phyloP scores from a whole-genome alignment of 495 filamentous ascomycete species.

The Stereocaulon alpinum region DNA sequence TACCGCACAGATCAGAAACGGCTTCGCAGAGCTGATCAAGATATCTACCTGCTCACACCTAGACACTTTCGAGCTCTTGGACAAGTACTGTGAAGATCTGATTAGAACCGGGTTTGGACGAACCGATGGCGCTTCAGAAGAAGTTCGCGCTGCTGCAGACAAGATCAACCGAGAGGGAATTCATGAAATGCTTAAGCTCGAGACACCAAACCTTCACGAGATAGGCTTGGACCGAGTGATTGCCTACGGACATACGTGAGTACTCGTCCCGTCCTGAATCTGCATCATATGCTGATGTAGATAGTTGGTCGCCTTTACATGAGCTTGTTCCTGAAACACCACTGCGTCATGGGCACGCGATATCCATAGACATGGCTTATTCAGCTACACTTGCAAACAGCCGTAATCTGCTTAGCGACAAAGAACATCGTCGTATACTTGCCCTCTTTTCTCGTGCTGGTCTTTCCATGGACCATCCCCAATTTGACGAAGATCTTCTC shows the following conservation, averaged over 20 bases:
- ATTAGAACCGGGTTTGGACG: slow-evolving; percentile 49
- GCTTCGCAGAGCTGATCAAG: slow-evolving; percentile 58
- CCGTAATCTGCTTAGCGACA: slow-evolving; percentile 39
- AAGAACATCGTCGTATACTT: slow-evolving; percentile 44
- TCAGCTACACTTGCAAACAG: slow-evolving; percentile 49
- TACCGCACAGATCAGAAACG: slow-evolving; percentile 50
- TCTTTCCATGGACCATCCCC: slow-evolving; percentile 50
- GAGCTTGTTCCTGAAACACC: slow-evolving; percentile 50
- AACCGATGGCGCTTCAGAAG: slow-evolving; percentile 34
- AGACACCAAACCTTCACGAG: slow-evolving; percentile 55
- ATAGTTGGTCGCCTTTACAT: slow-evolving; percentile 51
- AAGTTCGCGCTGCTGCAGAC: slow-evolving; percentile 45
- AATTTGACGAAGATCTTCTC: slow-evolving; percentile 49
- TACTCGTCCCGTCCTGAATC: not conserved
- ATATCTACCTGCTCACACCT: slow-evolving; percentile 54
- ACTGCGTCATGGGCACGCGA: slow-evolving; percentile 54
- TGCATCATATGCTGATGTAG: not conserved
- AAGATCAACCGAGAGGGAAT: slow-evolving; percentile 50
- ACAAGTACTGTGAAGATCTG: slow-evolving; percentile 49
- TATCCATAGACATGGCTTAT: slow-evolving; percentile 59
- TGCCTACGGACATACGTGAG: slow-evolving; percentile 56
- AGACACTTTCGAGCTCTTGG: slow-evolving; percentile 47
- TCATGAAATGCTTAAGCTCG: slow-evolving; percentile 52
- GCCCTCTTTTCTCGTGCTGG: slow-evolving; percentile 51
- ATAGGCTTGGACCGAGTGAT: slow-evolving; percentile 53